Evolutionary conservation across 1,139 yeast species (phyloP).

Genomic region (Suhomyces kunorum): DNA sequence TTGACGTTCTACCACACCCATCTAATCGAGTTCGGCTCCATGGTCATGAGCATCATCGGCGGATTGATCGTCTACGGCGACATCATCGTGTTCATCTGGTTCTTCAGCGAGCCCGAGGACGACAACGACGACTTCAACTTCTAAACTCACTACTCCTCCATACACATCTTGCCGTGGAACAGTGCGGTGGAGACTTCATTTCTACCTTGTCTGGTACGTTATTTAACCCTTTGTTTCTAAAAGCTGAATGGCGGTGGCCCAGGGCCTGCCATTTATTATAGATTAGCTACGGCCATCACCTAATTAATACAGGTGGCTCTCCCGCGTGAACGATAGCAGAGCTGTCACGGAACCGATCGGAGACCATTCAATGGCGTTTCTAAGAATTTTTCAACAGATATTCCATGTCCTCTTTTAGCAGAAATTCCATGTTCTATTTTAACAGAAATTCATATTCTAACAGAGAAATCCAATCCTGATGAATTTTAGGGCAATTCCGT

Average conservation of each 20-base stretch:
- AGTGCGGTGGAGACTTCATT: background rate
- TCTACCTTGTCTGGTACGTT: constrained; percentile 4
- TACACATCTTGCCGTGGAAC: no score
- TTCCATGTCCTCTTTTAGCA: background rate
- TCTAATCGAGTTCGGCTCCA: constrained; percentile 57
- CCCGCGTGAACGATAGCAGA: no score
- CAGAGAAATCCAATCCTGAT: no score
- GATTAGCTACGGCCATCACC: background rate
- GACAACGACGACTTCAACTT: constrained; percentile 56
- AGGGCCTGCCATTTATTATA: background rate
- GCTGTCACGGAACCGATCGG: no score
- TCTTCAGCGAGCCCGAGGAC: constrained; percentile 59
- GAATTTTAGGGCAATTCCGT: no score
- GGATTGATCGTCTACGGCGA: constrained; percentile 73
- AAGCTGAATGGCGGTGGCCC: constrained; percentile 1
- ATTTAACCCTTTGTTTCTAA: background rate
- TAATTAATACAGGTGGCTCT: background rate
- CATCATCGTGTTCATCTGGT: constrained; percentile 68
- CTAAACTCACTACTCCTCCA: no score
- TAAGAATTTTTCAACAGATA: background rate
- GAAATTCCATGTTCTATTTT: background rate
- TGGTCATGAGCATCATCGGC: constrained; percentile 66
- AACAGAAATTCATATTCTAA: no score
- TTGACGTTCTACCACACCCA: constrained; percentile 61
- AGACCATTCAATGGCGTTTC: no score